Evolutionary conservation across 192 early-diverging fungal genomes (phyloP).

Genomic region (Kickxella alabastrina): DNA sequence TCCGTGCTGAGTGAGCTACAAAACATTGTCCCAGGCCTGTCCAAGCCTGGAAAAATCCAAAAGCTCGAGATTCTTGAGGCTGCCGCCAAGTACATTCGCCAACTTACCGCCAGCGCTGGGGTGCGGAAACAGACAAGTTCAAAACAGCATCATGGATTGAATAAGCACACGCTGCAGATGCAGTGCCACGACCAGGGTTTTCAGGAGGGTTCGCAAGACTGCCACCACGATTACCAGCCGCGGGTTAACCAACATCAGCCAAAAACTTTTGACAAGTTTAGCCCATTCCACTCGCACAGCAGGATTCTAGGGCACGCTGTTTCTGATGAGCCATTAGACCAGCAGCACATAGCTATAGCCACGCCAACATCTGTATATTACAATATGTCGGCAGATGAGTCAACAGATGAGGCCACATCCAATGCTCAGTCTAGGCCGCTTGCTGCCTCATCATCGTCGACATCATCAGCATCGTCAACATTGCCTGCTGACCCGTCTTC

Average conservation of each 20-base stretch:
- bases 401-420: slow-evolving; percentile 22
- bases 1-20: slow-evolving; percentile 78
- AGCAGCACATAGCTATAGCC: slow-evolving; percentile 7
- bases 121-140: background rate
- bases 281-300: too few relatives aligned
- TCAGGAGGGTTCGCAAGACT: too few relatives aligned
- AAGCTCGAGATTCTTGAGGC: slow-evolving; percentile 51
- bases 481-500: slow-evolving; percentile 30
- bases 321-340: background rate
- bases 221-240: too few relatives aligned
- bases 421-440: slow-evolving; percentile 1
- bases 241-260: too few relatives aligned
- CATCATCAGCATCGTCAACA: too few relatives aligned
- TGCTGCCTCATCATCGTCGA: background rate
- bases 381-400: slow-evolving; percentile 17
- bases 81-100: slow-evolving; percentile 47
- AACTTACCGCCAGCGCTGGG: slow-evolving; percentile 13
- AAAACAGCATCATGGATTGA: too few relatives aligned
- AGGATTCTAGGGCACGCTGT: background rate
- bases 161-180: too few relatives aligned
- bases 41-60: slow-evolving; percentile 46
- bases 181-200: too few relatives aligned
- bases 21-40: slow-evolving; percentile 63
- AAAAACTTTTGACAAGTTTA: too few relatives aligned
- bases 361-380: slow-evolving; percentile 28